Percentiles rank a stretch among this genome's conserved stretches.
Evolutionary conservation across 305 asterid genomes (phyloP).

Genomic region (Fraxinus ornus): DNA sequence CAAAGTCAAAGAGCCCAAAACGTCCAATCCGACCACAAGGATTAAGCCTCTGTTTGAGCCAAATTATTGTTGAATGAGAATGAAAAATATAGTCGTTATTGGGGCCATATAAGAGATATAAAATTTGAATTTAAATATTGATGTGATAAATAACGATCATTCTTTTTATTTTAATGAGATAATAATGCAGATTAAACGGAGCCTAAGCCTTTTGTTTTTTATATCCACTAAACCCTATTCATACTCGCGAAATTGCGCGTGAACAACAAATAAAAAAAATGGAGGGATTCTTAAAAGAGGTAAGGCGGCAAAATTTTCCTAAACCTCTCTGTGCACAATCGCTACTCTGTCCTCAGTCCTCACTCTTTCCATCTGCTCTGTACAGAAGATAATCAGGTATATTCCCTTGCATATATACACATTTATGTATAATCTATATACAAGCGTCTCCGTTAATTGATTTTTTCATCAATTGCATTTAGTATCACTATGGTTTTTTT

Average conservation of each 20-base stretch:
- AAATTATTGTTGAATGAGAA: too few relatives aligned
- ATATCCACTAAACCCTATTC: background rate
- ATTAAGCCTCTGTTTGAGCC: too few relatives aligned
- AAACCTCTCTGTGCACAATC: background rate
- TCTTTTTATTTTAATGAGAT: too few relatives aligned
- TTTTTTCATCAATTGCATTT: background rate
- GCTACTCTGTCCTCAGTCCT: background rate
- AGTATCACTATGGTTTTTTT: background rate
- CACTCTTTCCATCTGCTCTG: constrained; percentile 8
- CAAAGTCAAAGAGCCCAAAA: too few relatives aligned
- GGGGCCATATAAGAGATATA: too few relatives aligned
- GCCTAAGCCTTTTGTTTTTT: background rate
- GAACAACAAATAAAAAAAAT: constrained; percentile 14
- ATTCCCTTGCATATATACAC: background rate
- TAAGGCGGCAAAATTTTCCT: constrained; percentile 46
- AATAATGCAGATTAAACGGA: too few relatives aligned
- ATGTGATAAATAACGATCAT: too few relatives aligned
- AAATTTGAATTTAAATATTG: too few relatives aligned
- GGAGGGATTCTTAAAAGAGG: constrained; percentile 47
- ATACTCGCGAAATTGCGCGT: constrained; percentile 19
- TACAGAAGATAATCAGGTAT: background rate
- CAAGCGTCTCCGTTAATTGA: background rate
- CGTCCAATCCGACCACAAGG: too few relatives aligned
- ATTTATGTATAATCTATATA: background rate
- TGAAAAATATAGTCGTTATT: too few relatives aligned